Conservation (phyloP, 208 protist species). For the Trypanosomatidae sp. region DNA sequence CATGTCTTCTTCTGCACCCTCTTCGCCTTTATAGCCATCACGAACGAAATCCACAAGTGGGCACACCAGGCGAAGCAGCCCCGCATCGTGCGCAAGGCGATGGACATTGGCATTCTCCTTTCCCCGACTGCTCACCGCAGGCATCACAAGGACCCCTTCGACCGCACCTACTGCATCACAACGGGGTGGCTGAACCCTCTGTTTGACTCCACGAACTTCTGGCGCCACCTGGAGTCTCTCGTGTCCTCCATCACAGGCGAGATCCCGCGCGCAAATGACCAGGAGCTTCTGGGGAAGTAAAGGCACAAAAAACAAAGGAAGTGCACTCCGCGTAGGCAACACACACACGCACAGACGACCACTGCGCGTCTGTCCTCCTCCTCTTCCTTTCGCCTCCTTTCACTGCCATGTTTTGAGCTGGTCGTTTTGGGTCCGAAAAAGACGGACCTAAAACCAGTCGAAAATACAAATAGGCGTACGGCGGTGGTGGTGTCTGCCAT, state of each 20-base stretch:
- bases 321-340: neutral
- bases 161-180: conserved; percentile 95
- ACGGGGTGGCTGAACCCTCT: conserved; percentile 93
- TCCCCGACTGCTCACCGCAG: conserved; percentile 82
- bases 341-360: no score
- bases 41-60: conserved; percentile 96
- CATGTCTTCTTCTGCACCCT: conserved; percentile 77
- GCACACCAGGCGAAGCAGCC: conserved; percentile 83
- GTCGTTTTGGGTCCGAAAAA: no score
- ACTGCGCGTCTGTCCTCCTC: neutral
- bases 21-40: conserved; percentile 84
- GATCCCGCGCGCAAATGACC: conserved; percentile 85
- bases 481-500: no score
- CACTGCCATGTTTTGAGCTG: neutral
- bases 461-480: no score
- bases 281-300: conserved; percentile 76
- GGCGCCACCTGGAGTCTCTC: conserved; percentile 79
- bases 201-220: conserved; percentile 89
- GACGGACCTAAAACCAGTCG: no score
- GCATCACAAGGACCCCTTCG: conserved; percentile 92
- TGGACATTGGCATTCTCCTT: conserved; percentile 78
- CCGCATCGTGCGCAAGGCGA: conserved; percentile 55
- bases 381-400: neutral
- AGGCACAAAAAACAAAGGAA: neutral
- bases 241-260: conserved; percentile 79